Evolutionary conservation across 1,284 basidiomycete species (phyloP).

Genomic region (Erythrobasidium hasegawianum): DNA sequence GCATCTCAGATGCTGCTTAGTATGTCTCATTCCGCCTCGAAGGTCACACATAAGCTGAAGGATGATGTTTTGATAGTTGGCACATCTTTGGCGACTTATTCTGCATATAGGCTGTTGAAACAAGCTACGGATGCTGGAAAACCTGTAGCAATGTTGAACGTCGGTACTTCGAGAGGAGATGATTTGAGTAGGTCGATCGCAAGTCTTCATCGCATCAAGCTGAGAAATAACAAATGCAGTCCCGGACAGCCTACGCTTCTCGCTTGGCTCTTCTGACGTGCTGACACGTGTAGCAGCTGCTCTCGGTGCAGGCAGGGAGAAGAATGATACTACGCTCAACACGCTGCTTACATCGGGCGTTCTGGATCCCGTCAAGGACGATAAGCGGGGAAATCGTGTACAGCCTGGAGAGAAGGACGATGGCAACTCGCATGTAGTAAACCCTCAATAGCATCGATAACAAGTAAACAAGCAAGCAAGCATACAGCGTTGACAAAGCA

Average conservation of each 20-base stretch:
- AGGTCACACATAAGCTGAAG: too few species aligned
- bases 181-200: conserved; percentile 17
- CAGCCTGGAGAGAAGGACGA: conserved; percentile 14
- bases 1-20: conserved; percentile 61
- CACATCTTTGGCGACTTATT: conserved; percentile 85
- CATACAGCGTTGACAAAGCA: too few species aligned
- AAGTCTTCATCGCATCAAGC: background rate
- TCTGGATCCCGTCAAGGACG: conserved; percentile 26
- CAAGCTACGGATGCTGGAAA: conserved; percentile 70
- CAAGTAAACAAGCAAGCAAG: too few species aligned
- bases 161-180: conserved; percentile 63
- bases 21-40: conserved; percentile 51
- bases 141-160: conserved; percentile 72
- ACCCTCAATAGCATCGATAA: conserved; percentile 19
- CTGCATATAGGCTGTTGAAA: conserved; percentile 79
- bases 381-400: background rate
- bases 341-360: conserved; percentile 29
- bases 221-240: conserved; percentile 6
- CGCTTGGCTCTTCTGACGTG: conserved; percentile 30
- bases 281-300: conserved; percentile 23
- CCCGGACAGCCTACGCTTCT: conserved; percentile 22
- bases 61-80: conserved; percentile 57
- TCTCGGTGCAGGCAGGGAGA: conserved; percentile 10
- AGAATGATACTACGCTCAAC: conserved; percentile 13
- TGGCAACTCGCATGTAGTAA: conserved; percentile 16